phyloP scores from a whole-genome alignment of 495 filamentous ascomycete species.

The Neurospora sp. region DNA sequence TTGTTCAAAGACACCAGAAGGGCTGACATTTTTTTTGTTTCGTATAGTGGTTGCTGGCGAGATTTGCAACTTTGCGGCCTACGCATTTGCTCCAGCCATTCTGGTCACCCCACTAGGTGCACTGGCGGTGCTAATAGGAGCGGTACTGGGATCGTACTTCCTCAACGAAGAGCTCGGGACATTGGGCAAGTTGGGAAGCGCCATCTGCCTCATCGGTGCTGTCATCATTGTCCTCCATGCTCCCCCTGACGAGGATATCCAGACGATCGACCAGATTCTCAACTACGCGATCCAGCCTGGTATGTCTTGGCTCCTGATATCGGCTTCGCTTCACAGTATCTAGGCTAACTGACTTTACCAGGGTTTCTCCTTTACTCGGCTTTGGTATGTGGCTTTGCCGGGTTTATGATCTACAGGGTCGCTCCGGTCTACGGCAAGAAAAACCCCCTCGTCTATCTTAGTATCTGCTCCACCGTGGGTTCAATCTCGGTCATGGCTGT shows the following conservation, averaged over 20 bases:
- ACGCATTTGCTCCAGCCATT: constrained; percentile 96
- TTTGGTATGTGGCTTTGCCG: constrained; percentile 67
- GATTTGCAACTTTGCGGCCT: constrained; percentile 92
- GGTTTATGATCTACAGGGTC: constrained; percentile 91
- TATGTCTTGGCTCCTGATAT: constrained; percentile 29
- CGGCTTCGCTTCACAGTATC: not conserved
- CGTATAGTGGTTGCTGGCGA: constrained; percentile 68
- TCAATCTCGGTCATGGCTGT: constrained; percentile 97
- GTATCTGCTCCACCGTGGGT: constrained; percentile 93
- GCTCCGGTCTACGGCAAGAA: constrained; percentile 82
- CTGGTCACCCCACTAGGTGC: constrained; percentile 91
- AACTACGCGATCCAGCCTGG: constrained; percentile 81
- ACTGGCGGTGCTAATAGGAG: constrained; percentile 86
- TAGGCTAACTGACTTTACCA: constrained; percentile 30
- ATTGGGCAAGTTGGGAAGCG: constrained; percentile 88
- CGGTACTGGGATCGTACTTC: constrained; percentile 90
- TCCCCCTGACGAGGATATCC: constrained; percentile 82
- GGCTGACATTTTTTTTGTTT: constrained; percentile 7
- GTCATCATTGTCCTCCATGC: constrained; percentile 97
- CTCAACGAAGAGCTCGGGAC: constrained; percentile 79
- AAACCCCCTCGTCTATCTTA: constrained; percentile 91
- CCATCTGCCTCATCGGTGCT: constrained; percentile 89
- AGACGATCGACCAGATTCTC: constrained; percentile 80
- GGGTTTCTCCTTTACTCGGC: constrained; percentile 81
- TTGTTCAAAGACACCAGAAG: constrained; percentile 6